Evolutionary conservation across 768 basidiomycete genomes (phyloP).

Genomic region (Amylocystis lapponica): DNA sequence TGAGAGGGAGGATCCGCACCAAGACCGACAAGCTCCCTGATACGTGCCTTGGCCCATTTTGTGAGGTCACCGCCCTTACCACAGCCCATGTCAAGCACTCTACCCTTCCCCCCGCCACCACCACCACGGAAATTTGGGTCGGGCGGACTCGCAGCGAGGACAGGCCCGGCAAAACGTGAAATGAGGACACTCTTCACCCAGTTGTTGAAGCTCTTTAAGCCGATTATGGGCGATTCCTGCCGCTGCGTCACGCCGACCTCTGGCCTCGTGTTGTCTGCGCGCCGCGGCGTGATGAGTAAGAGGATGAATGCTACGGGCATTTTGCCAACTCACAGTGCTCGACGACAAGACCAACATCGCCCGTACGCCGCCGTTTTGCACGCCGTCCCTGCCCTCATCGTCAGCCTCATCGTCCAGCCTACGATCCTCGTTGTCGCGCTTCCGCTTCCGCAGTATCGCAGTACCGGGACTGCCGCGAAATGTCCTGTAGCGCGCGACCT

Average conservation of each 20-base stretch:
- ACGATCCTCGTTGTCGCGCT: conserved; percentile 30
- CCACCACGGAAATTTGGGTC: conserved; percentile 20
- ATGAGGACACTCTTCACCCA: conserved; percentile 99
- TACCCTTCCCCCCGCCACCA: conserved; percentile 41
- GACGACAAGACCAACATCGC: conserved; percentile 71
- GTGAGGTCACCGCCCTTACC: conserved; percentile 98
- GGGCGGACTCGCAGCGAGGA: conserved; percentile 37
- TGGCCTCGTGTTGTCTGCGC: conserved; percentile 86
- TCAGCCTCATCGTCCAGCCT: conserved; percentile 6
- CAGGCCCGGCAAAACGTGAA: conserved; percentile 78
- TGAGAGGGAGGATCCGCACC: conserved; percentile 55
- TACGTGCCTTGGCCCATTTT: conserved; percentile 89
- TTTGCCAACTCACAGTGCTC: conserved; percentile 72
- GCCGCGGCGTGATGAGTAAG: no score
- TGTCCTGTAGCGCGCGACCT: conserved; percentile 53
- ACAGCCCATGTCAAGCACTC: conserved; percentile 94
- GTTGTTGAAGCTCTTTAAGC: conserved; percentile 97
- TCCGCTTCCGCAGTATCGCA: conserved; percentile 46
- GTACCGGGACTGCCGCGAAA: conserved; percentile 51
- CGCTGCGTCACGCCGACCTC: conserved; percentile 86
- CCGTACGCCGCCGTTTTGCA: conserved; percentile 33
- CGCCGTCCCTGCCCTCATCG: conserved; percentile 7
- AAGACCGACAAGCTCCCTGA: conserved; percentile 73
- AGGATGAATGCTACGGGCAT: no score
- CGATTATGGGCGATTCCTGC: conserved; percentile 88